Evolutionary conservation across 768 basidiomycete species (phyloP).

Genomic region (Russula sp.): DNA sequence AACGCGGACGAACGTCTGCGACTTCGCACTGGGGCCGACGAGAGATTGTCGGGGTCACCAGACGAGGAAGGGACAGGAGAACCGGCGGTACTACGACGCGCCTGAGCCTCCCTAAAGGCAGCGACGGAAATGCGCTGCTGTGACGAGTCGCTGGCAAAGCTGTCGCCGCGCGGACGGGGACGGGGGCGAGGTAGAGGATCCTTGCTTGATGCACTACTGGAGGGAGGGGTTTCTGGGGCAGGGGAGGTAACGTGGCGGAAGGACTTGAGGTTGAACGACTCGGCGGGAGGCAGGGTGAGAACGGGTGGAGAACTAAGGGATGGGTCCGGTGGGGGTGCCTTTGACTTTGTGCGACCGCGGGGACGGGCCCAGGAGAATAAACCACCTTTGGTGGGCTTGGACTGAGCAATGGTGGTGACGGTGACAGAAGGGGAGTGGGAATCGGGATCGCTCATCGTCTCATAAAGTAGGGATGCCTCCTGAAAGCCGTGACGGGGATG

Average conservation of each 20-base stretch:
- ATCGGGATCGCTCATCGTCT: conserved; percentile 21
- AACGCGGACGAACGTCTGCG: conserved; percentile 13
- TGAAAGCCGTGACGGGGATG: neutral
- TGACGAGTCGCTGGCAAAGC: conserved; percentile 54
- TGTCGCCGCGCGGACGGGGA: conserved; percentile 49
- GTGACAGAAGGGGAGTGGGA: neutral
- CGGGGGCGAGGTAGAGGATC: conserved; percentile 30
- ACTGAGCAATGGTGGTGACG: neutral
- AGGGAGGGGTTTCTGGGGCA: conserved; percentile 23
- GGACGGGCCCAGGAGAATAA: conserved; percentile 38
- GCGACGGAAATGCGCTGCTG: conserved; percentile 76
- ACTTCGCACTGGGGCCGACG: conserved; percentile 3
- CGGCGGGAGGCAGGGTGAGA: conserved; percentile 20
- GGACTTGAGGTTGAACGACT: conserved; percentile 66
- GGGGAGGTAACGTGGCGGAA: conserved; percentile 54
- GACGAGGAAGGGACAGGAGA: conserved; percentile 42
- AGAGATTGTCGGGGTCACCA: conserved; percentile 4
- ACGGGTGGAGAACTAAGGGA: conserved; percentile 17
- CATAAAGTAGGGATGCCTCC: conserved; percentile 18
- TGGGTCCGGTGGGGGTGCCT: conserved; percentile 29
- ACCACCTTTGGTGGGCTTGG: conserved; percentile 32
- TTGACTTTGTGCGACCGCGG: conserved; percentile 35
- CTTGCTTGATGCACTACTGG: conserved; percentile 9
- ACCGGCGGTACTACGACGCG: conserved; percentile 52
- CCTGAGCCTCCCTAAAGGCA: conserved; percentile 73